These are phyloP conservation scores for Capronia epimyces DNA, from an alignment of 2,329 filamentous ascomycete species.

Conservation along the genomic window DNA sequence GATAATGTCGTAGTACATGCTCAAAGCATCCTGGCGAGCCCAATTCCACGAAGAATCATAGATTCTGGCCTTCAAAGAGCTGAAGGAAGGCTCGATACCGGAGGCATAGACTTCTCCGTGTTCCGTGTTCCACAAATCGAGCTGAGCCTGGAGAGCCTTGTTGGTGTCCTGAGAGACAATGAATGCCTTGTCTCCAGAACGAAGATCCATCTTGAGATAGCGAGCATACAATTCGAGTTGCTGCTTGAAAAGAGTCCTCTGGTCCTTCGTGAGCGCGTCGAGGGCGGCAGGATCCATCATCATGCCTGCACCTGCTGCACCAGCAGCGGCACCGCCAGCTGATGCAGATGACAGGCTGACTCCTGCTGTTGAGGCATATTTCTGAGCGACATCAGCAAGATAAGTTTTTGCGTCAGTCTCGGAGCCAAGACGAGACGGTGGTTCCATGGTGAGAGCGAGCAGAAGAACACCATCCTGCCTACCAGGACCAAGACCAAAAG, in stretches of 20 bases:
- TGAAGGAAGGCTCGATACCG: conserved; percentile 92
- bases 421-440: conserved; percentile 76
- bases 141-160: conserved; percentile 80
- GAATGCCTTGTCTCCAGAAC: conserved; percentile 91
- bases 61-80: conserved; percentile 83
- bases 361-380: conserved; percentile 78
- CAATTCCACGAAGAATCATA: conserved; percentile 99
- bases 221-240: conserved; percentile 91
- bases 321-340: conserved; percentile 65
- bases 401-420: conserved; percentile 89
- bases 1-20: conserved; percentile 99
- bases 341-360: conserved; percentile 71
- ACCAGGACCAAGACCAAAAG: conserved; percentile 82
- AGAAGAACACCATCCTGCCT: conserved; percentile 88
- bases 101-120: conserved; percentile 94
- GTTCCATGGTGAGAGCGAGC: conserved; percentile 88
- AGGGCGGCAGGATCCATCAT: conserved; percentile 99
- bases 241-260: conserved; percentile 93
- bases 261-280: conserved; percentile 94
- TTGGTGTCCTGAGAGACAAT: conserved; percentile 79
- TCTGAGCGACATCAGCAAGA: conserved; percentile 80
- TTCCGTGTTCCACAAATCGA: conserved; percentile 91
- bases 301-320: conserved; percentile 69
- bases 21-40: conserved; percentile 93
- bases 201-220: conserved; percentile 95